These are phyloP conservation scores for Xanthoconium purpureum DNA, from an alignment of 768 basidiomycete genomes.

Conservation along the genomic window DNA sequence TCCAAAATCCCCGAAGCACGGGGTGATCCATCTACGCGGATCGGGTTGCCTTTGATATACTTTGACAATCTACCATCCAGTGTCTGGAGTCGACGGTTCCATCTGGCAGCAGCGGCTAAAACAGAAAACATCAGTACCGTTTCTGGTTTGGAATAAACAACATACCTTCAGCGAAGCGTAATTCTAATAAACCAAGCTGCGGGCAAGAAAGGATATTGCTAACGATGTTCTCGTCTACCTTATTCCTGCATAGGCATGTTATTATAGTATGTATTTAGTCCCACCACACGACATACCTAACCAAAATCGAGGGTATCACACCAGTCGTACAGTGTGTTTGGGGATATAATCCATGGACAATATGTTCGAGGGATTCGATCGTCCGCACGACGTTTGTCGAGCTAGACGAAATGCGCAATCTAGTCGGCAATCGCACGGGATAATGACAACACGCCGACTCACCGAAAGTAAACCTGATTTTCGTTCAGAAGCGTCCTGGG, in stretches of 20 bases:
- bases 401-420: slow-evolving; percentile 28
- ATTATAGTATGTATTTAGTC: not conserved
- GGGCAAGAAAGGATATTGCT: slow-evolving; percentile 70
- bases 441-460: not conserved
- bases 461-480: slow-evolving; percentile 60
- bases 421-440: not conserved
- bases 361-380: slow-evolving; percentile 69
- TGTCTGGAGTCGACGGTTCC: slow-evolving; percentile 57
- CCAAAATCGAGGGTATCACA: slow-evolving; percentile 48
- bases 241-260: slow-evolving; percentile 44
- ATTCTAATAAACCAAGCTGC: slow-evolving; percentile 57
- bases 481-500: slow-evolving; percentile 47
- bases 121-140: not conserved
- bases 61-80: slow-evolving; percentile 67
- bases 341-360: slow-evolving; percentile 73
- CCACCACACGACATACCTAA: slow-evolving; percentile 43
- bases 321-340: slow-evolving; percentile 42
- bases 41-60: slow-evolving; percentile 62
- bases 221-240: slow-evolving; percentile 66
- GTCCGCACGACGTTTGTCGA: slow-evolving; percentile 79
- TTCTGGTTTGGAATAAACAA: not conserved
- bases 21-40: slow-evolving; percentile 74
- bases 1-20: slow-evolving; percentile 73
- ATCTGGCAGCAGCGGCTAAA: slow-evolving; percentile 60
- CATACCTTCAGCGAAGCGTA: slow-evolving; percentile 64